Evolutionary conservation across 345 rosid genomes (phyloP), one percentile per base, ranked within the genome.

Genomic region (Moricandia arvensis): DNA sequence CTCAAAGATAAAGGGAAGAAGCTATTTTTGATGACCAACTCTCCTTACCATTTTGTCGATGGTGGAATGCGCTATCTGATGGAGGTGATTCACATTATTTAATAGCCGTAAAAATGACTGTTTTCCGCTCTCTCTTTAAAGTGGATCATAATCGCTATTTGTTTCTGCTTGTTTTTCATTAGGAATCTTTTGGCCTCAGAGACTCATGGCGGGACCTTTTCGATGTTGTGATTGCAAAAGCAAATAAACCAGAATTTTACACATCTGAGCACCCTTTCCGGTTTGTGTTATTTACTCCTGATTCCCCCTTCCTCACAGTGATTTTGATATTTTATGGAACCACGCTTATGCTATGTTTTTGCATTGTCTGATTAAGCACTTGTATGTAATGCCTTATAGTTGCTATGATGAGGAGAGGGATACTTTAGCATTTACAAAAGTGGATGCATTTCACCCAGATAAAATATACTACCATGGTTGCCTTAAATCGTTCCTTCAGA

Each of bases 151-250:
- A 72, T 53, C 63, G 16, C 7, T 37, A 12, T 24, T 4, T 31
- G 43, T 12, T 18, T 55, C 16, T 59, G 35, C 16, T 67, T 51
- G 34, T 31, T 83, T 13, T 72, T 81, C 66, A 5, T 47, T 47
- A 94, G 97, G 99, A 89, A 74, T 86, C 90, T 57, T 43, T 82
- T 73, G 91, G 89, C 59, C 73, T 67, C 71, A 67, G 60, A 79
- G 96, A 85, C 60, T 94, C 91, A 0, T 94, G 99, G 99, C 83
- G 90, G 74, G 95, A 91, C 34, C 97, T 94, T 79, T 94, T 94
- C 31, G 97, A 91, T 82, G 99, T 94, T 62, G 96, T 91, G 59
- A 94, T 94, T 82, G 99, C 96, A 31, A 87, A 94, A 86, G 97
- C 99, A 27, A 90, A 90, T 80, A 91, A 94, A 81, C 99, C 97